Evolutionary conservation across 202 grass and related monocot species (phyloP).

Genomic region (Cymbopogon flexuosus): DNA sequence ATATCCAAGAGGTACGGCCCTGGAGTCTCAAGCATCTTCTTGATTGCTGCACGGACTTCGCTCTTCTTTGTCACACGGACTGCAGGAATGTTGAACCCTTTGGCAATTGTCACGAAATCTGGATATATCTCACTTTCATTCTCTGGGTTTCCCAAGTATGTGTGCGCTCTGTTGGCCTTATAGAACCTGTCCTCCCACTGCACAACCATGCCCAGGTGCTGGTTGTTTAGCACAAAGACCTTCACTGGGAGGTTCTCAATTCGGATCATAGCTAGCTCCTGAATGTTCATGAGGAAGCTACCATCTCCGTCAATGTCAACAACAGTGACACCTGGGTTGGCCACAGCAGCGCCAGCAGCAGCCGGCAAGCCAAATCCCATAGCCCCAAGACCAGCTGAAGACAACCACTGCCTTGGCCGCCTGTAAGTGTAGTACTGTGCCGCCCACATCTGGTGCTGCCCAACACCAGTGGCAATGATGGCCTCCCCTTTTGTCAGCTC

Average conservation of each 20-base stretch:
- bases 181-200: slow-evolving; percentile 94
- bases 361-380: slow-evolving; percentile 95
- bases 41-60: slow-evolving; percentile 61
- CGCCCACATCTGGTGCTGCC: slow-evolving; percentile 99
- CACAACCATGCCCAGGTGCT: slow-evolving; percentile 90
- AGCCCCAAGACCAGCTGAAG: slow-evolving; percentile 66
- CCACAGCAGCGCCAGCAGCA: slow-evolving; percentile 80
- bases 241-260: slow-evolving; percentile 84
- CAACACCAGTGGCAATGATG: slow-evolving; percentile 85
- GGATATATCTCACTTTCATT: slow-evolving; percentile 75
- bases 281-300: slow-evolving; percentile 93
- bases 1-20: slow-evolving; percentile 91
- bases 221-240: slow-evolving; percentile 82
- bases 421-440: slow-evolving; percentile 94
- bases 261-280: slow-evolving; percentile 79
- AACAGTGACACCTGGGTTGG: slow-evolving; percentile 70
- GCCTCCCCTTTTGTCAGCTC: slow-evolving; percentile 77
- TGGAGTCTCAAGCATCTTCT: slow-evolving; percentile 82
- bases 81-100: slow-evolving; percentile 72
- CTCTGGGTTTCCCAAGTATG: slow-evolving; percentile 79
- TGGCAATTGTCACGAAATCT: slow-evolving; percentile 77
- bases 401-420: slow-evolving; percentile 72
- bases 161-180: slow-evolving; percentile 80
- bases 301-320: slow-evolving; percentile 93
- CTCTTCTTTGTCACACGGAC: slow-evolving; percentile 68